Evolutionary conservation across 208 protist genomes (phyloP), one percentile per base, ranked within the genome.

Genomic region (Leishmania mexicana): DNA sequence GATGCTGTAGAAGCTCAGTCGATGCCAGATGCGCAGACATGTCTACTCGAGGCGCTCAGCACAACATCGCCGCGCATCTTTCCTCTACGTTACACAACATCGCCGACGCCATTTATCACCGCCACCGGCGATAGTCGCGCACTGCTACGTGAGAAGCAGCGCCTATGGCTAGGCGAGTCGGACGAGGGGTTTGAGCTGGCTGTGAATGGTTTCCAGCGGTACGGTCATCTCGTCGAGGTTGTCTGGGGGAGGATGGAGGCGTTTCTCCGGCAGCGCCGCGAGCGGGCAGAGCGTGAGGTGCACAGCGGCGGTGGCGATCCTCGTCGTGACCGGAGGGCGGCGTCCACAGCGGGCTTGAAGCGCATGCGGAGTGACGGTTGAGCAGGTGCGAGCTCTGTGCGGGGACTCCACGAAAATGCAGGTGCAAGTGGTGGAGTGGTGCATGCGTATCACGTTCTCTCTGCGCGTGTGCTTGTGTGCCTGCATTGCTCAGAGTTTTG

Each of bases 101-200:
- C 80, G n/a, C 62, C 38, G 15, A 13, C 78, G 64, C 31, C 49
- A 7, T 38, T 28, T 38, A 24, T 15, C 31, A 47, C 45, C 19
- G 17, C 31, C 40, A 6, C 45, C 21, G 47, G 6, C 15, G 13
- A 60, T 6, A 38, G 24, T 7, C 47, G 19, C 13, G 45, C 54
- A 45, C 54, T 76, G 3, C 31, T 83, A 13, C 57, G n/a, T 0
- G 76, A 53, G 38, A 91, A 93, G 71, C 77, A 78, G 68, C 79
- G 72, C 2, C 94, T 95, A 71, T 96, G 93, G 92, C 75, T 94
- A 5, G 93, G 92, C 1, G 91, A 94, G 75, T 89, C 87, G 4
- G 90, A 93, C 3, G 90, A 90, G 24, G 89, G 91, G 11, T 90
- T 93, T 73, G 51, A 42, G 38, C 77, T 95, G 0, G 91, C 93